Evolutionary conservation across 805 yeast species (phyloP).

Genomic region (Candida morakotiae): DNA sequence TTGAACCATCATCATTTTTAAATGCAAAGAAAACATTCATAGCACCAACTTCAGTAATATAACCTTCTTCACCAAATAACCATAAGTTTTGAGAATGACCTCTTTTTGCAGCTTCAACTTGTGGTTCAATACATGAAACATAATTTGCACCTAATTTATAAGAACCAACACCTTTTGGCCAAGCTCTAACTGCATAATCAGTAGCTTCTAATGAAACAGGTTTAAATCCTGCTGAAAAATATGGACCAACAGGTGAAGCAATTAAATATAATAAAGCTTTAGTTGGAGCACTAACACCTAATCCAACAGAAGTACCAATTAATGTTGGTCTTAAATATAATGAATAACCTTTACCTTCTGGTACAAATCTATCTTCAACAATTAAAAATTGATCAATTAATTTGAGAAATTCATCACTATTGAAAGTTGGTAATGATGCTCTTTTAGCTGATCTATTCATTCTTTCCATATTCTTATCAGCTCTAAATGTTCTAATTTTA

Average conservation of each 20-base stretch:
- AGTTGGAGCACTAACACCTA: conserved; percentile 83
- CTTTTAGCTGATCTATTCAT: conserved; percentile 87
- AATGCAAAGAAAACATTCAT: conserved; percentile 93
- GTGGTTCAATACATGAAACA: conserved; percentile 93
- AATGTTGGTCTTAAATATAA: conserved; percentile 91
- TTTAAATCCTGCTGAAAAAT: conserved; percentile 85
- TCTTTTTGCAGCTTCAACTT: conserved; percentile 80
- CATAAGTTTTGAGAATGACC: conserved; percentile 96
- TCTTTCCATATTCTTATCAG: conserved; percentile 87
- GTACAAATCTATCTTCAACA: conserved; percentile 75
- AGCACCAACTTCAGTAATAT: conserved; percentile 95
- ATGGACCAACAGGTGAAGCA: conserved; percentile 96
- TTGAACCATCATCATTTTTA: conserved; percentile 75
- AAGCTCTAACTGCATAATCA: conserved; percentile 93
- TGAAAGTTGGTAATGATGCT: conserved; percentile 85
- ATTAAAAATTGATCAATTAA: conserved; percentile 72
- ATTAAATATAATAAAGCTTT: conserved; percentile 82
- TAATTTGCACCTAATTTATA: conserved; percentile 95
- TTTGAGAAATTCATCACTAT: conserved; percentile 69
- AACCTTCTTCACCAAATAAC: conserved; percentile 85
- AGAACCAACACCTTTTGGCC: conserved; percentile 99
- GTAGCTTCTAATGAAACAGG: conserved; percentile 94
- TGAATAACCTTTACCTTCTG: conserved; percentile 83
- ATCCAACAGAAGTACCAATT: conserved; percentile 86
- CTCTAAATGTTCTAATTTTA: conserved; percentile 78